Base-by-base conservation (phyloP, 1,284 basidiomycete genomes). In the Irpex rosettiformis region DNA sequence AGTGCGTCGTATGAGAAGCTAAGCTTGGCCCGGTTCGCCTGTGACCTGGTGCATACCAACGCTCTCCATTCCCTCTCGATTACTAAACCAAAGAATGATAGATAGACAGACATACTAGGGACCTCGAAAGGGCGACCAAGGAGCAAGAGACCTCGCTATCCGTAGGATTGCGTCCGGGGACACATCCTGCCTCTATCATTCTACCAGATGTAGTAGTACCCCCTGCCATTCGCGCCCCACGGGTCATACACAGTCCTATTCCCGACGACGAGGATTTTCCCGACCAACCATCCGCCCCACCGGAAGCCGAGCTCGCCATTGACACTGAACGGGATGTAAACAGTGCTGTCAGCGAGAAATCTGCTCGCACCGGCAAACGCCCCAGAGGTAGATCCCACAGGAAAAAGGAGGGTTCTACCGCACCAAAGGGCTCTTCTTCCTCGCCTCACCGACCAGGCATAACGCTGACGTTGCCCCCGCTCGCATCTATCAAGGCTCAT, bases 71-170 rank as follows among this genome's bases (percentile, higher is more conserved):
- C 27, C 18, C 18, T 24, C 22, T 8, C 54, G 18, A 25, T 40
- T 37, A 8, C 57, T 59, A 25, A 40, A 52, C 53, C 79, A 29
- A 21, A 22, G n/a, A 24, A 2, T 21, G 4, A 24, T 56, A 78
- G 89, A 79, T 89, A 8, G 86, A 89, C 60, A 77, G 88, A 51
- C 86, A 91, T 65, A 83, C 88, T 24, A 81, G 85, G n/a, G 77
- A 88, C 55, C 73, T 92, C 10, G 86, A 90, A 61, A 84, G 88
- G 65, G 84, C 85, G 25, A 89, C 91, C 60, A 82, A 82, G 61
- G 88, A 91, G 63, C 86, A 89, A 67, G 84, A 89, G 68, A 77
- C 79, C 21, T 76, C 80, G 10, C 77, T 89, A 42, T 78, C 80
- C 30, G 72, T 82, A 22, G 85, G 81, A 16, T 72, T 78, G 33